phyloP scores from a whole-genome alignment of 78 protist species.

The Diacronema lutheri region DNA sequence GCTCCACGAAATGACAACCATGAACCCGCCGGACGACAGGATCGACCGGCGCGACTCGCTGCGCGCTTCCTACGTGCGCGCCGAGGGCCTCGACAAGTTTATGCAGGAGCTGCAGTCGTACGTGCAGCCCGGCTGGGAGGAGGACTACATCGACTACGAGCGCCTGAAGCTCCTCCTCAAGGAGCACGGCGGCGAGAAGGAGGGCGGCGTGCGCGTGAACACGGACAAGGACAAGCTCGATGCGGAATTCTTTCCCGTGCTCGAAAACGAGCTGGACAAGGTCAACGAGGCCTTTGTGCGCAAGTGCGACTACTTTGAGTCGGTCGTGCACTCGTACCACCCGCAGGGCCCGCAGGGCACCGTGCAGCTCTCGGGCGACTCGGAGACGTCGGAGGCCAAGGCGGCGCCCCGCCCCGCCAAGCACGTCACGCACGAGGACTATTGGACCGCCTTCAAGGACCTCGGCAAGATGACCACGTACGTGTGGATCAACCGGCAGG shows the following conservation, averaged over 20 bases:
- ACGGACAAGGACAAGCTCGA: not conserved
- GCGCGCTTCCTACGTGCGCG: too few relatives aligned
- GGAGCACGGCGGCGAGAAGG: not conserved
- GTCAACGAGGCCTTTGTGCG: not conserved
- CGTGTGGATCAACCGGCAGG: constrained; percentile 12
- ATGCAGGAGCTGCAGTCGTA: constrained; percentile 10
- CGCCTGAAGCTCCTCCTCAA: not conserved
- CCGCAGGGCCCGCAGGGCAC: too few relatives aligned
- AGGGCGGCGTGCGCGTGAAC: not conserved
- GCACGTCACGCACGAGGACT: too few relatives aligned
- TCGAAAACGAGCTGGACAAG: constrained; percentile 13
- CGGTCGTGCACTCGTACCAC: too few relatives aligned
- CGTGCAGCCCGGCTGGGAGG: constrained; percentile 4
- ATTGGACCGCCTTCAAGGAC: too few relatives aligned
- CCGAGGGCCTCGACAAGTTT: not conserved
- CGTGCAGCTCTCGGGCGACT: too few relatives aligned
- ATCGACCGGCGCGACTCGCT: too few relatives aligned
- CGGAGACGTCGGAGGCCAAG: too few relatives aligned
- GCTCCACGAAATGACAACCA: too few relatives aligned
- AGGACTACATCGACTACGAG: constrained; percentile 8
- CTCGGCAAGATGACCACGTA: not conserved
- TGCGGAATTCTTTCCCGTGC: constrained; percentile 2
- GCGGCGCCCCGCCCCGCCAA: too few relatives aligned
- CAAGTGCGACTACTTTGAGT: too few relatives aligned
- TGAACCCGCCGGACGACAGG: too few relatives aligned